These are phyloP conservation scores for Gnomoniopsis smithogilvyi DNA, from an alignment of 2,329 filamentous ascomycete genomes.

Conservation along the genomic window DNA sequence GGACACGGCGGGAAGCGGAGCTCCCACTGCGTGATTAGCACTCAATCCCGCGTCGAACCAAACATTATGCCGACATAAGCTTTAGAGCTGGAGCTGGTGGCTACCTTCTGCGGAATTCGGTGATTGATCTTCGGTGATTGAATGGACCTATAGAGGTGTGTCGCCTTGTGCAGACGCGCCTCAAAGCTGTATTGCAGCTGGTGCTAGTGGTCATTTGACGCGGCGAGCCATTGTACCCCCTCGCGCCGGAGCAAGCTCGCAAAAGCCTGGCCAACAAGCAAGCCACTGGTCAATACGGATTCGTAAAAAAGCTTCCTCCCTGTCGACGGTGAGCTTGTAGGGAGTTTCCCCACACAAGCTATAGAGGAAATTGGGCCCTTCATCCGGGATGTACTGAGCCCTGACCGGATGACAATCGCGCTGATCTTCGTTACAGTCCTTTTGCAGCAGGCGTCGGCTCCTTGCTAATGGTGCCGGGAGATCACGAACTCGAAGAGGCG, in stretches of 20 bases:
- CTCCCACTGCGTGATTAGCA: background rate
- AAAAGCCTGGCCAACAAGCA: background rate
- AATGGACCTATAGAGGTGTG: background rate
- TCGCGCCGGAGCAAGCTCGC: background rate
- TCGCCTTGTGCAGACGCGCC: background rate
- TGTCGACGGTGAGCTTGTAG: background rate
- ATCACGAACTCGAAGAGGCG: background rate
- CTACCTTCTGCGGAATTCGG: background rate
- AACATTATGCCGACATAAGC: background rate
- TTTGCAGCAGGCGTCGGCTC: background rate
- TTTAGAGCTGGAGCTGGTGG: background rate
- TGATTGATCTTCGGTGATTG: constrained; percentile 9
- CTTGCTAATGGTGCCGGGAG: background rate
- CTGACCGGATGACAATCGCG: background rate
- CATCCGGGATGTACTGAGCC: background rate
- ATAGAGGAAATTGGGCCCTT: background rate
- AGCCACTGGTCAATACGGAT: background rate
- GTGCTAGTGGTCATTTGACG: no score
- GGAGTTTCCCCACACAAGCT: background rate
- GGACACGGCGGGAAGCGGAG: background rate
- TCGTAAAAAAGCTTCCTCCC: background rate
- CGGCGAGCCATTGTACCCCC: no score
- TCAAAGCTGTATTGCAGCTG: background rate
- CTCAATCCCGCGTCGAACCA: background rate
- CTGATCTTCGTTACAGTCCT: background rate